These are phyloP conservation scores for Hemileccinum rubropunctum DNA, from an alignment of 768 basidiomycete genomes.

Conservation along the genomic window DNA sequence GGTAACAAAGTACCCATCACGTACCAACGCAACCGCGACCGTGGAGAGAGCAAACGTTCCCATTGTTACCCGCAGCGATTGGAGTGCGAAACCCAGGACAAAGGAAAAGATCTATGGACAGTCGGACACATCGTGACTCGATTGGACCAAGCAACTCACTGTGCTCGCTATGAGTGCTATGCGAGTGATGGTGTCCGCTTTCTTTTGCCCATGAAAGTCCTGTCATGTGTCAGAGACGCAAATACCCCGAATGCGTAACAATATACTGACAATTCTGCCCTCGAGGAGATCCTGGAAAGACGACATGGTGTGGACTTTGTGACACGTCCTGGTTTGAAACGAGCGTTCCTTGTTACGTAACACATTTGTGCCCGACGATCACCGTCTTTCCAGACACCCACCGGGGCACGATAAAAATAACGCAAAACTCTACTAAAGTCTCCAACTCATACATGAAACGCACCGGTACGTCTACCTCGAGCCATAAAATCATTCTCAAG, in stretches of 20 bases:
- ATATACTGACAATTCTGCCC: constrained; percentile 28
- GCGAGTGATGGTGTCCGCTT: constrained; percentile 22
- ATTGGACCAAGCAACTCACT: constrained; percentile 13
- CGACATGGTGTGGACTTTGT: constrained; percentile 19
- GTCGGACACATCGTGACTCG: neutral
- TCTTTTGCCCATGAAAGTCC: constrained; percentile 34
- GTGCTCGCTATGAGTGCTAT: constrained; percentile 22
- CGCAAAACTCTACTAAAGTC: no score
- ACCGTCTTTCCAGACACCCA: no score
- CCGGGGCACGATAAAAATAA: no score
- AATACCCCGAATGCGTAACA: neutral
- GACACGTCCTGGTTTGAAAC: constrained; percentile 3
- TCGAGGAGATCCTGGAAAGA: constrained; percentile 26
- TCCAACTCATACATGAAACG: constrained; percentile 31
- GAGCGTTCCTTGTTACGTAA: constrained; percentile 17
- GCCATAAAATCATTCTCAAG: constrained; percentile 41
- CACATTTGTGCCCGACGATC: neutral
- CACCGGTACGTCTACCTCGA: constrained; percentile 15
- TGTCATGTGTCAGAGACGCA: constrained; percentile 9
- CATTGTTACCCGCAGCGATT: constrained; percentile 26
- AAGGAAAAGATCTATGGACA: constrained; percentile 29
- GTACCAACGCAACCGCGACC: constrained; percentile 20
- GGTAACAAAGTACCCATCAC: neutral
- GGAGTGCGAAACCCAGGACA: constrained; percentile 27
- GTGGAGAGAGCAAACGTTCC: constrained; percentile 21